Evolutionary conservation across 1,139 yeast genomes (phyloP).

Genomic region (Nadsonia starkeyi-henricii): DNA sequence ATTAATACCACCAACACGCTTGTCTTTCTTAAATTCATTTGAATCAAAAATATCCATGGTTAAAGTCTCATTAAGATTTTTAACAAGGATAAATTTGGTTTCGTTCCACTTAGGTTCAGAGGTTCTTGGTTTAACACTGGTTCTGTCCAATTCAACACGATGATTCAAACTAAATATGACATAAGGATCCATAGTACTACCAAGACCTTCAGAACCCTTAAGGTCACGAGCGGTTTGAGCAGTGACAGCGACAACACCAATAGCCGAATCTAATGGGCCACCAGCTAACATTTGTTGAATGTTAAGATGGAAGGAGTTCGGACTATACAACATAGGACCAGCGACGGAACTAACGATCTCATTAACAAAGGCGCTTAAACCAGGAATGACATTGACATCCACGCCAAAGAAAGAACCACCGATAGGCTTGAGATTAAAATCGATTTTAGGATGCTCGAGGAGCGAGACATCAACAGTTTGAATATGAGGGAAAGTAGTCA

Average conservation of each 20-base stretch:
- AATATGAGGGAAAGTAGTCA: conserved; percentile 80
- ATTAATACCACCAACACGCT: conserved; percentile 62
- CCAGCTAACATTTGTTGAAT: conserved; percentile 85
- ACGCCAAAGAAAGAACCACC: conserved; percentile 76
- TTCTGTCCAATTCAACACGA: conserved; percentile 45
- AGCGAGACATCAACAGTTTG: conserved; percentile 79
- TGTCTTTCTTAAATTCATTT: conserved; percentile 70
- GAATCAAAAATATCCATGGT: conserved; percentile 56
- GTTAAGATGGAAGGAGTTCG: conserved; percentile 84
- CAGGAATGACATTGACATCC: conserved; percentile 80
- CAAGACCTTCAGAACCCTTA: conserved; percentile 51
- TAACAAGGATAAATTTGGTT: conserved; percentile 53
- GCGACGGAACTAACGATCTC: conserved; percentile 74
- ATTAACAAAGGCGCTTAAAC: conserved; percentile 64
- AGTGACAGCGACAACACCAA: conserved; percentile 69
- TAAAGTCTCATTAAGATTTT: conserved; percentile 69
- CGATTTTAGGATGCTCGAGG: conserved; percentile 76
- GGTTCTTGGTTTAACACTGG: conserved; percentile 53
- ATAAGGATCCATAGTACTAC: conserved; percentile 83
- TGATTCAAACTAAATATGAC: conserved; percentile 38
- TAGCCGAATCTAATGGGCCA: conserved; percentile 61
- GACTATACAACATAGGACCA: conserved; percentile 78
- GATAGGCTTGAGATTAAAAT: conserved; percentile 57
- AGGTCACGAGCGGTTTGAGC: conserved; percentile 54
- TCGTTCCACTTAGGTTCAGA: conserved; percentile 74